Base-by-base conservation (phyloP, 1,139 yeast species). In the Saccharomyces hybrid region DNA sequence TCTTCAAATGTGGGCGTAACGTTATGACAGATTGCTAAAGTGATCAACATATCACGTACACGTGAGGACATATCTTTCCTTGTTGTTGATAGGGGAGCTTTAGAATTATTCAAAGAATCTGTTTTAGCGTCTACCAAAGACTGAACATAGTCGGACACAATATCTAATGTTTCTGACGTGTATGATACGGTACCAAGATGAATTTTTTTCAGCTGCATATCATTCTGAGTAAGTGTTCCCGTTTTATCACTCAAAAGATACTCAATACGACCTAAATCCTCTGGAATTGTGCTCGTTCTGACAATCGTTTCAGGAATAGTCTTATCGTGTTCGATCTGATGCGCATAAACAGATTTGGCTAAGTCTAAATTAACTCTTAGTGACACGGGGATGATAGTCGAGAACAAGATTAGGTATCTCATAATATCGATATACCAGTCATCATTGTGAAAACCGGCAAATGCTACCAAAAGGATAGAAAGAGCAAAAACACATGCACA, bases 161-260 rank as follows among this genome's bases (percentile, higher is more conserved):
- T 86, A 68, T 91, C 98, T 80, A 93, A 80, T 1, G 97, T 83
- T 64, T 93, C 99, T 23, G 88, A 87, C 6, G 96, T 90, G 67
- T 90, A 95, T 26, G 97, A 86, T 9, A 93, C 95, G 0, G 93
- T 79, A 6, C 99, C 99, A 47, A 95, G 76, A 69, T 95, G 99
- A 47, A 95, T 75, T 69, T 91, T 91, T 63, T 88, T 90, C 80
- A 95, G 76, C 66, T 90, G 97, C 99, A 95, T 95, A 69, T 95
- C 99, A 70, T 95, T 95, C 70, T 93, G 97, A 5, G 99, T 95
- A 61, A 95, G 77, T 0, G 99, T 95, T 25, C 99, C 99, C 0
- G 99, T 95, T 69, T 95, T 95, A 70, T 95, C 99, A 59, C 93
- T 86, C 49, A 95, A 76, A 54, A 95, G 74, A 69, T 93, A 95